These are phyloP conservation scores for Letharia columbiana DNA, from an alignment of 495 filamentous ascomycete species.

Conservation along the genomic window DNA sequence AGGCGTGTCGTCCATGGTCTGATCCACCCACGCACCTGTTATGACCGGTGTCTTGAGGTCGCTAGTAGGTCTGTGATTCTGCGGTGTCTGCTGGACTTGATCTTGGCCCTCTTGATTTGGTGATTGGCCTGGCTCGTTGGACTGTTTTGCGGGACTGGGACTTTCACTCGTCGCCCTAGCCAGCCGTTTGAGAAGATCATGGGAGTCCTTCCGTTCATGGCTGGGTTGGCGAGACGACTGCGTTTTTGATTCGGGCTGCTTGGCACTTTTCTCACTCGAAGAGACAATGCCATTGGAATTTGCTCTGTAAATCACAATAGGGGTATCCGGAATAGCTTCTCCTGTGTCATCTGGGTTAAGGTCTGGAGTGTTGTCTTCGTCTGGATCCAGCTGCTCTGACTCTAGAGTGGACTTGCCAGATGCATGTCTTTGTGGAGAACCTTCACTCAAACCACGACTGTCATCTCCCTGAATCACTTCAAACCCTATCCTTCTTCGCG, in stretches of 20 bases:
- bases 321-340: constrained; percentile 42
- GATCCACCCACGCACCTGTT: constrained; percentile 41
- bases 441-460: constrained; percentile 12
- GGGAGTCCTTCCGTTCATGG: constrained; percentile 49
- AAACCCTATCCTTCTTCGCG: constrained; percentile 27
- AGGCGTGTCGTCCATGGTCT: constrained; percentile 26
- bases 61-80: constrained; percentile 8
- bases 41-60: constrained; percentile 35
- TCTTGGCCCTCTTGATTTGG: constrained; percentile 1
- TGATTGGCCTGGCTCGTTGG: constrained; percentile 4
- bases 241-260: constrained; percentile 18
- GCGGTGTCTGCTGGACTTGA: constrained; percentile 13
- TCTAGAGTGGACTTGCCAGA: constrained; percentile 11
- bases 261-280: constrained; percentile 10
- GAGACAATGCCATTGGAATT: constrained; percentile 21
- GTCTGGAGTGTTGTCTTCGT: constrained; percentile 32
- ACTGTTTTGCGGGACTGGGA: constrained; percentile 21
- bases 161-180: constrained; percentile 49
- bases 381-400: constrained; percentile 15
- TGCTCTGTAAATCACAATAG: constrained; percentile 43
- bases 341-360: constrained; percentile 31
- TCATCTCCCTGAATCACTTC: constrained; percentile 15
- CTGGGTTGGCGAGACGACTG: constrained; percentile 31
- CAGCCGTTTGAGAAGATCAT: constrained; percentile 55
- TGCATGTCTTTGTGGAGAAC: neutral